A percentile compares a stretch with the other conserved stretches of the same genome.
These are phyloP conservation scores for Diaporthe velutina DNA, from an alignment of 2,329 filamentous ascomycete genomes.

Conservation along the genomic window DNA sequence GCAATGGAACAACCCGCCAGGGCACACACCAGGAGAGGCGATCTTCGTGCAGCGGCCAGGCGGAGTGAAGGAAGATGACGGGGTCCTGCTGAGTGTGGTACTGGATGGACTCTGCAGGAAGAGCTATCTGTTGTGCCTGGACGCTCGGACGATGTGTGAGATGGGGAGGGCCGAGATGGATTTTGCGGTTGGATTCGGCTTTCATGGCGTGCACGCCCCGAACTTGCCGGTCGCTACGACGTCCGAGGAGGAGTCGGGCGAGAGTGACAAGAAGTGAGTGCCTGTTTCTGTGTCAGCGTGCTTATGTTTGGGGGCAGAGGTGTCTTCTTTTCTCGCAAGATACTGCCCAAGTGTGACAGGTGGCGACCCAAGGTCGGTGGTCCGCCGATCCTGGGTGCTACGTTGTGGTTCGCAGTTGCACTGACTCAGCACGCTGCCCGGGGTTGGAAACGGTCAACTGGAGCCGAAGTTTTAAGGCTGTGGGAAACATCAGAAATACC, in stretches of 20 bases:
- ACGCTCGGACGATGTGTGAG: slow-evolving; percentile 74
- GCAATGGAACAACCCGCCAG: slow-evolving; percentile 68
- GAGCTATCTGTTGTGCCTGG: slow-evolving; percentile 76
- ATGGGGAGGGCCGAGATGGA: slow-evolving; percentile 73
- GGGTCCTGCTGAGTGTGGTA: slow-evolving; percentile 63
- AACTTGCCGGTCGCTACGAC: not conserved
- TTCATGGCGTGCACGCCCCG: slow-evolving; percentile 66
- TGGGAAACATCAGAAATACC: slow-evolving; percentile 12
- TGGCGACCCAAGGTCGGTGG: not conserved
- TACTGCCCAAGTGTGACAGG: slow-evolving; percentile 1
- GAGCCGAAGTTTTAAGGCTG: not conserved
- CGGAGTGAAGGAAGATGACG: slow-evolving; percentile 49
- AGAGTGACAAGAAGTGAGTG: not conserved
- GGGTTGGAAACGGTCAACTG: slow-evolving; percentile 1
- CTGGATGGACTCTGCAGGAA: slow-evolving; percentile 69
- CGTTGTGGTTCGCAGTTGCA: not conserved
- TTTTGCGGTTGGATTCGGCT: slow-evolving; percentile 72
- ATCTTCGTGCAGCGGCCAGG: slow-evolving; percentile 72
- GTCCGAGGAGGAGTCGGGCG: not conserved
- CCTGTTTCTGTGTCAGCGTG: not conserved
- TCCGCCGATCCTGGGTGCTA: not conserved
- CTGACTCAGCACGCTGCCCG: not conserved
- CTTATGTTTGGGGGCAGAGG: too few species aligned
- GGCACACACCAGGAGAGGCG: slow-evolving; percentile 77
- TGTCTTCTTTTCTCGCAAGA: not conserved